These are phyloP conservation scores for Petrea volubilis DNA, from an alignment of 257 asterid genomes.

Conservation along the genomic window DNA sequence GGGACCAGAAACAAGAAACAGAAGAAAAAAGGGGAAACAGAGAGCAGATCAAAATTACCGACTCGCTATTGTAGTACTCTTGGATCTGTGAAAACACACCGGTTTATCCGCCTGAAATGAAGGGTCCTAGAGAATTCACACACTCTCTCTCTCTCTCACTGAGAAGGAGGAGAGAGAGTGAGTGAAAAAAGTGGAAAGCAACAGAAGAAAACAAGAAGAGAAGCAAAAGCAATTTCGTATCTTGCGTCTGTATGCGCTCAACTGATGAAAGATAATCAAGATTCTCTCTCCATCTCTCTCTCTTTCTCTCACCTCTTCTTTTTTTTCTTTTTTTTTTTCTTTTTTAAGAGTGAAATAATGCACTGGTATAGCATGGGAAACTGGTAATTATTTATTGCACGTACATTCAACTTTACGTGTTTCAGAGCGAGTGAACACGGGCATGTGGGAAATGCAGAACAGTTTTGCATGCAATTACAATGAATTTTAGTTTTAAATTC, in stretches of 20 bases:
- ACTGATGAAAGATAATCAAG: conserved; percentile 32
- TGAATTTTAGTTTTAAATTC: too few species aligned
- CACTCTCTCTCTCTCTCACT: conserved; percentile 4
- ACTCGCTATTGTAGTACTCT: conserved; percentile 24
- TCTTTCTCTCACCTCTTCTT: neutral
- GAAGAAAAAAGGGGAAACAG: conserved; percentile 4
- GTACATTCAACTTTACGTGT: conserved; percentile 13
- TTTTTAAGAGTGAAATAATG: neutral
- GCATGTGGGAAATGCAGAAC: neutral
- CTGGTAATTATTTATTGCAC: neutral
- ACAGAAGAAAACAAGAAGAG: conserved; percentile 48
- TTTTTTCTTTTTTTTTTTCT: neutral
- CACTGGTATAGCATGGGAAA: neutral
- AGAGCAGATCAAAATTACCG: conserved; percentile 36
- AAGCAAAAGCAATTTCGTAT: conserved; percentile 37
- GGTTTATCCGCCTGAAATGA: conserved; percentile 69
- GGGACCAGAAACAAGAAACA: conserved; percentile 21
- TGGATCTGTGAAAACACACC: conserved; percentile 55
- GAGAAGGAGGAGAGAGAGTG: conserved; percentile 27
- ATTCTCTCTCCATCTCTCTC: conserved; percentile 34
- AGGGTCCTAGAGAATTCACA: conserved; percentile 41
- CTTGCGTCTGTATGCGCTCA: conserved; percentile 23
- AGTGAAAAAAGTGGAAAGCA: conserved; percentile 24
- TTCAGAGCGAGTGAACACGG: conserved; percentile 6
- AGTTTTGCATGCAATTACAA: neutral